A percentile compares a stretch with the other conserved stretches of the same genome.
Conservation (phyloP, 1,139 yeast genomes). For the Debaryomyces udenii region DNA sequence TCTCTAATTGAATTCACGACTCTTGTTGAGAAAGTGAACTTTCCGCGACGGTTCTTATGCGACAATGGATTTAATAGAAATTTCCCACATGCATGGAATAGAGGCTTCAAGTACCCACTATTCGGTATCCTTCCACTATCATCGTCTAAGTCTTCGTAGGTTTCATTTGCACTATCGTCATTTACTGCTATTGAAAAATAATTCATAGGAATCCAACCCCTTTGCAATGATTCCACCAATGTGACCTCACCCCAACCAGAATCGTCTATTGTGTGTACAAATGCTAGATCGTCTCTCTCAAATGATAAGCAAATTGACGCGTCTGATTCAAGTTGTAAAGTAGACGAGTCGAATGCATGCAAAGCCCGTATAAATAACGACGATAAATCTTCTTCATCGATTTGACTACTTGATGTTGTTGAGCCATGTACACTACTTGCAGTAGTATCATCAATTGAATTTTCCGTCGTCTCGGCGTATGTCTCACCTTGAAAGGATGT, state of each 20-base stretch:
- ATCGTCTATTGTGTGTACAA: slow-evolving; percentile 85
- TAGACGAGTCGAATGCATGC: slow-evolving; percentile 75
- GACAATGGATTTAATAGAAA: slow-evolving; percentile 73
- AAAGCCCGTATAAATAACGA: slow-evolving; percentile 62
- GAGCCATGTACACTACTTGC: slow-evolving; percentile 13
- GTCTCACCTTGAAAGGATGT: slow-evolving; percentile 4
- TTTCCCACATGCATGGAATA: slow-evolving; percentile 74
- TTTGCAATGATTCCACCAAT: slow-evolving; percentile 60
- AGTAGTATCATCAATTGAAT: slow-evolving; percentile 5
- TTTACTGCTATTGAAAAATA: slow-evolving; percentile 71
- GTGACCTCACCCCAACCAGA: slow-evolving; percentile 99
- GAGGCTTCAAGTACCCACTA: slow-evolving; percentile 55
- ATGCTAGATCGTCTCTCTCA: slow-evolving; percentile 76
- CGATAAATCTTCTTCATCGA: slow-evolving; percentile 45
- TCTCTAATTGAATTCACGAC: slow-evolving; percentile 62
- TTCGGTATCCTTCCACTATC: slow-evolving; percentile 35
- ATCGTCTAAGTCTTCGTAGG: slow-evolving; percentile 22
- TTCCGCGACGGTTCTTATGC: slow-evolving; percentile 43
- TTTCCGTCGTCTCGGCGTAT: slow-evolving; percentile 2
- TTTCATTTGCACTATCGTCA: slow-evolving; percentile 26
- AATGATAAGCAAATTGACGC: slow-evolving; percentile 84
- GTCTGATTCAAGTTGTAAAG: slow-evolving; percentile 67
- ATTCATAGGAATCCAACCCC: slow-evolving; percentile 98
- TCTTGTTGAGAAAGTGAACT: slow-evolving; percentile 48
- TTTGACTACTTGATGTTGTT: slow-evolving; percentile 11